Evolutionary conservation across 805 yeast species (phyloP), one percentile per base, ranked within the genome.

Genomic region (Ogataea ramenticola): DNA sequence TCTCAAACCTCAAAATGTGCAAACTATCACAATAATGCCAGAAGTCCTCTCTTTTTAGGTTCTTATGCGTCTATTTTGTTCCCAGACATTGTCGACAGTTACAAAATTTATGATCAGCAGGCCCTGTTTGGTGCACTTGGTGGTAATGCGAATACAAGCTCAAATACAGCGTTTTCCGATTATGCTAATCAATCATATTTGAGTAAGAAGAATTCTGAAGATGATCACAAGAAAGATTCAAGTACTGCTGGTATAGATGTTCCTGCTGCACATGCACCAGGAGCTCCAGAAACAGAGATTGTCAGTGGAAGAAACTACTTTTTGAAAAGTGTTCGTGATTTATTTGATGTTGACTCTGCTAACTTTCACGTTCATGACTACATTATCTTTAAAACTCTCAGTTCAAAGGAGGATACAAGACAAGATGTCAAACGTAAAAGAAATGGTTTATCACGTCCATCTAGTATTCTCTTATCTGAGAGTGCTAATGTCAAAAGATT

Each of bases 21-120:
- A 38, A 63, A 63, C 35, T 60, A 54, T 33, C 76, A 75, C 51
- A 64, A 65, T 41, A 55, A 66, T 3, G 73, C 78, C 31, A 67
- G 78, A 58, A 70, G 79, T 38, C 82, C 88, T 1, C 57, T 84
- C 39, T 60, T 77, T 19, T 65, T 73, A 2, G 90, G 90, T 4
- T 72, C 82, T 2, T 80, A 78, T 52, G 62, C 82, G 14, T 84
- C 91, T 1, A 67, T 82, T 12, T 50, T 84, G 41, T 84, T 83
- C 56, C 80, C 84, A 3, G 81, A 77, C 39, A 49, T 72, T 15
- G 57, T 75, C 15, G 77, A 82, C 14, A 64, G 66, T 22, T 83
- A 79, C 57, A 71, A 76, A 41, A 65, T 84, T 16, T 81, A 81
- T 51, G 74, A 79, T 41, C 70, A 71, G 53, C 51, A 64, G 21